Evolutionary conservation across 2,329 filamentous ascomycete species (phyloP).

Genomic region (Paecilomyces sp.): DNA sequence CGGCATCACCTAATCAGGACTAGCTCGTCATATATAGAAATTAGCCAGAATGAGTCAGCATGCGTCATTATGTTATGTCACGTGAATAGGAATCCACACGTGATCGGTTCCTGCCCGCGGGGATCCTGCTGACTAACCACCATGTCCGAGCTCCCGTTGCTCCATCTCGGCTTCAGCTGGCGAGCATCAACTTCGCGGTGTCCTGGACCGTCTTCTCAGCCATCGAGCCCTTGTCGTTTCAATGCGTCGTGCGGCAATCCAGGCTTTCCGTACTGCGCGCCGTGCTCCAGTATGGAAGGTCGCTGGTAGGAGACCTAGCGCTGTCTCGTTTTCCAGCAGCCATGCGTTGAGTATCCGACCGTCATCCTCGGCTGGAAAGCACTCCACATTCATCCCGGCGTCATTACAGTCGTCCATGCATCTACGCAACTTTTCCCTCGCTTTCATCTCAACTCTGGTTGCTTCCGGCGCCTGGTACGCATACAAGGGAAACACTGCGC

Average conservation of each 20-base stretch:
- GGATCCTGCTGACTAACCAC: background rate
- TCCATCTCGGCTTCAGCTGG: background rate
- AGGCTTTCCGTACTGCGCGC: conserved; percentile 42
- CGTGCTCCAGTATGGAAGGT: conserved; percentile 38
- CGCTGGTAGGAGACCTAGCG: conserved; percentile 26
- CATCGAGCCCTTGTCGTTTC: conserved; percentile 7
- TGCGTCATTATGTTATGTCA: conserved; percentile 2
- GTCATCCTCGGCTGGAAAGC: conserved; percentile 24
- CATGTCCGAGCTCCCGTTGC: conserved; percentile 5
- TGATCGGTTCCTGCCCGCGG: conserved; percentile 11
- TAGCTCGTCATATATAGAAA: background rate
- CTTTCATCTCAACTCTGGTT: conserved; percentile 40
- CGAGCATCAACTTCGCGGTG: conserved; percentile 3
- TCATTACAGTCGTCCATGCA: conserved; percentile 41
- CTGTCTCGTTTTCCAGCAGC: conserved; percentile 29
- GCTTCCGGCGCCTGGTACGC: conserved; percentile 44
- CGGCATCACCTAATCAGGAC: conserved; percentile 6
- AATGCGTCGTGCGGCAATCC: conserved; percentile 43
- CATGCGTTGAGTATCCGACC: conserved; percentile 29
- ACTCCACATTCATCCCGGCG: conserved; percentile 26
- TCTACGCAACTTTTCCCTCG: conserved; percentile 41
- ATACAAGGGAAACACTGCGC: conserved; percentile 32
- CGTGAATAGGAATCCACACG: conserved; percentile 4
- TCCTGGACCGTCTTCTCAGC: conserved; percentile 2
- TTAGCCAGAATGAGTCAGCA: background rate